Evolutionary conservation across 192 early-diverging fungal species (phyloP).

Genomic region (Mortierella antarctica): DNA sequence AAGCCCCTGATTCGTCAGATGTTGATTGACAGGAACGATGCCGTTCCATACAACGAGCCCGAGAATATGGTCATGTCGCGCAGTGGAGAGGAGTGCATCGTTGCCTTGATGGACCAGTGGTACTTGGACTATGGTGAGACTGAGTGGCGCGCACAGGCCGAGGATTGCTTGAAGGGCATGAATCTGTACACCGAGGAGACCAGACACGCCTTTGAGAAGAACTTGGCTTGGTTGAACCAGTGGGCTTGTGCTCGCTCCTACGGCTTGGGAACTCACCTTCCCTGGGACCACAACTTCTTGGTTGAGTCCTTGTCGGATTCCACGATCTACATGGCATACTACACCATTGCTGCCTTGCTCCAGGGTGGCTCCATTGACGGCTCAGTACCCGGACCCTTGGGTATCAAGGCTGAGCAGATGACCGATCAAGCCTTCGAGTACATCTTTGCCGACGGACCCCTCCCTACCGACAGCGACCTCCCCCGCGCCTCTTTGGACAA

Average conservation of each 20-base stretch:
- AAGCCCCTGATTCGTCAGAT: conserved; percentile 83
- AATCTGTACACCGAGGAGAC: conserved; percentile 86
- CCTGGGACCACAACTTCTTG: conserved; percentile 93
- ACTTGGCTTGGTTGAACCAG: conserved; percentile 92
- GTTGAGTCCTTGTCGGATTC: conserved; percentile 98
- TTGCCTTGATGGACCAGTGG: conserved; percentile 97
- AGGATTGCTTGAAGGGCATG: conserved; percentile 83
- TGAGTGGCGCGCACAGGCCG: conserved; percentile 80
- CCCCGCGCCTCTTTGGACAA: conserved; percentile 75
- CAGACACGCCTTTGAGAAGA: conserved; percentile 85
- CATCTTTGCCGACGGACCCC: conserved; percentile 78
- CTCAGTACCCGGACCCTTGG: conserved; percentile 76
- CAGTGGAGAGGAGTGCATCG: conserved; percentile 97
- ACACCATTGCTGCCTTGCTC: conserved; percentile 94
- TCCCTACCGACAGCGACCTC: conserved; percentile 69
- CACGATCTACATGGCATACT: conserved; percentile 99
- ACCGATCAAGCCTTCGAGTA: conserved; percentile 94
- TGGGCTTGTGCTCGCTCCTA: conserved; percentile 97
- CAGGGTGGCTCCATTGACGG: conserved; percentile 91
- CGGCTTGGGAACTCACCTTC: conserved; percentile 92
- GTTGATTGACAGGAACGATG: conserved; percentile 77
- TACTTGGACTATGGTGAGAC: conserved; percentile 98
- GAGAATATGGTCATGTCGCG: conserved; percentile 93
- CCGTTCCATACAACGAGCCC: conserved; percentile 95
- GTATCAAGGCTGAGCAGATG: conserved; percentile 87